phyloP scores from a whole-genome alignment of 106 monocot genomes.

The Apostasia shenzhenica region DNA sequence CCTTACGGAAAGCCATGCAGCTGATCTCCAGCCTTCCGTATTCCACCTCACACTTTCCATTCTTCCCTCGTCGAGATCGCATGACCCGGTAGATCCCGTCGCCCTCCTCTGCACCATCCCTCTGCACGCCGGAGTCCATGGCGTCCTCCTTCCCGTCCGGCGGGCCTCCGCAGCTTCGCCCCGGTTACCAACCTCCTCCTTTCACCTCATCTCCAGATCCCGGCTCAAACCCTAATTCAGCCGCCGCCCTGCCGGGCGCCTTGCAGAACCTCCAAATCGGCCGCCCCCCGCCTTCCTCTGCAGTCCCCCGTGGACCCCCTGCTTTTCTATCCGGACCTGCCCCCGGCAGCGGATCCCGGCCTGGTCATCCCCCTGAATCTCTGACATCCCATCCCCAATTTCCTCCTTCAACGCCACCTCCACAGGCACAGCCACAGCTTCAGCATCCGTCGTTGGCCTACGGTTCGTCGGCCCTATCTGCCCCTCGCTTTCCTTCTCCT shows the following conservation, averaged over 20 bases:
- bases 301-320: constrained; percentile 4
- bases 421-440: neutral
- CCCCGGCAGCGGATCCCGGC: neutral
- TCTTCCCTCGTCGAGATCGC: too few species aligned
- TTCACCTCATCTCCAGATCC: constrained; percentile 18
- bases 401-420: neutral
- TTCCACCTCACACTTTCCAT: too few species aligned
- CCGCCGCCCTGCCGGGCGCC: constrained; percentile 25
- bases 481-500: neutral
- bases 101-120: neutral
- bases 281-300: constrained; percentile 21
- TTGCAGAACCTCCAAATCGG: constrained; percentile 74
- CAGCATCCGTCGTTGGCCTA: neutral
- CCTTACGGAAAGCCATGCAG: too few species aligned
- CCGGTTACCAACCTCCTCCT: neutral
- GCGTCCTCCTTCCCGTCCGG: constrained; percentile 33
- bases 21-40: too few species aligned
- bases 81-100: too few species aligned
- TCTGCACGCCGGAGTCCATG: constrained; percentile 29
- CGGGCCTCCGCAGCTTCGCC: constrained; percentile 26
- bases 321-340: constrained; percentile 5
- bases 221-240: constrained; percentile 9
- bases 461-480: neutral
- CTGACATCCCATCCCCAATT: constrained; percentile 7
- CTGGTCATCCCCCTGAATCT: constrained; percentile 8